Evolutionary conservation across 2,329 filamentous ascomycete species (phyloP).

Genomic region (Tolypocladium pustulatum): DNA sequence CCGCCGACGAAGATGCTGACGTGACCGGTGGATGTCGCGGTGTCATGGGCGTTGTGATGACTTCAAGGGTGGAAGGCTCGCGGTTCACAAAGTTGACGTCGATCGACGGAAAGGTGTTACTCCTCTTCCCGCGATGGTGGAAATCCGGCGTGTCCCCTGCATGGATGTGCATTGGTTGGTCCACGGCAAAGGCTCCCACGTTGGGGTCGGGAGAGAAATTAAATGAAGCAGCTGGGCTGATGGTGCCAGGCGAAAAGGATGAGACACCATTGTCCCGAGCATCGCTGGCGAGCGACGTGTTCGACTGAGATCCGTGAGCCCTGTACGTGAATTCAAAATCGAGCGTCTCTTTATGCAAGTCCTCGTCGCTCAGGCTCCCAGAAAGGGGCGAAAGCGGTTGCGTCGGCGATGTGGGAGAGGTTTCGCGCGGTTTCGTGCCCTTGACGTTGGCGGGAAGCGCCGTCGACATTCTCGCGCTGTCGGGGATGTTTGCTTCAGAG

Average conservation of each 20-base stretch:
- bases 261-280: conserved; percentile 28
- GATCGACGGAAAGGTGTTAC: conserved; percentile 74
- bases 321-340: conserved; percentile 23
- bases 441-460: conserved; percentile 20
- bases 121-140: conserved; percentile 59
- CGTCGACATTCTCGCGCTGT: conserved; percentile 48
- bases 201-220: conserved; percentile 66
- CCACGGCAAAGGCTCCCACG: conserved; percentile 49
- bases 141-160: conserved; percentile 36
- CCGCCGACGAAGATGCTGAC: conserved; percentile 38
- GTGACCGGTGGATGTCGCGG: conserved; percentile 36
- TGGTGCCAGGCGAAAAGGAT: conserved; percentile 59
- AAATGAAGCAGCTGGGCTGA: conserved; percentile 67
- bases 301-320: conserved; percentile 22
- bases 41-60: conserved; percentile 32
- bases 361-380: conserved; percentile 59
- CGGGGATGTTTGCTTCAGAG: conserved; percentile 61
- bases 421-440: conserved; percentile 38
- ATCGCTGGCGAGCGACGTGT: conserved; percentile 21
- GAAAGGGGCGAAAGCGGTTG: conserved; percentile 59
- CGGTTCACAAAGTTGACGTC: conserved; percentile 49
- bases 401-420: conserved; percentile 65
- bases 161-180: conserved; percentile 25
- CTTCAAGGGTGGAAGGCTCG: background rate
- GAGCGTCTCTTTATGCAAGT: conserved; percentile 39